Evolutionary conservation across 768 basidiomycete genomes (phyloP).

Genomic region (Tulasnella sp.): DNA sequence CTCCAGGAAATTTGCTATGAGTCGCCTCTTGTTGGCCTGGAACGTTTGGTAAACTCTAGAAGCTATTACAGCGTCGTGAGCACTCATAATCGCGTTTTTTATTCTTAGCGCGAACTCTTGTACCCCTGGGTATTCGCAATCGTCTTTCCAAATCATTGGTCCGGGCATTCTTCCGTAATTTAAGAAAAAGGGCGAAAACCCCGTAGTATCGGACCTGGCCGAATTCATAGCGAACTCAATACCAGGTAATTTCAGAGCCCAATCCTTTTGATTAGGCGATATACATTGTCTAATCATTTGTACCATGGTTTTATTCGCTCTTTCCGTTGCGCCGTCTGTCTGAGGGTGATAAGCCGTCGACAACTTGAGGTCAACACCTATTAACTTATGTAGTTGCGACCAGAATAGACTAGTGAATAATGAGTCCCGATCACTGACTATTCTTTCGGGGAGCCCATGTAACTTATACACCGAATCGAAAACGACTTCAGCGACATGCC

Average conservation of each 20-base stretch:
- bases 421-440: conserved; percentile 21
- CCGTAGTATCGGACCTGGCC: conserved; percentile 26
- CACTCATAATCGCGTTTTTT: conserved; percentile 20
- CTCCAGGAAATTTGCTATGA: conserved; percentile 16
- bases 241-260: conserved; percentile 22
- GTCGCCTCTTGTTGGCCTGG: conserved; percentile 20
- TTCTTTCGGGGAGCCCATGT: conserved; percentile 20
- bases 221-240: conserved; percentile 32
- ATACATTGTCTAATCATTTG: conserved; percentile 8
- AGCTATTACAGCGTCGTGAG: conserved; percentile 23
- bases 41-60: conserved; percentile 23
- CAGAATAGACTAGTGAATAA: conserved; percentile 21
- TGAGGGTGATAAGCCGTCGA: conserved; percentile 22
- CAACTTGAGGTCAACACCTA: conserved; percentile 16
- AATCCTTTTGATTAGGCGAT: conserved; percentile 21
- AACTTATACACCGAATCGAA: conserved; percentile 15
- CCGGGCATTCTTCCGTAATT: conserved; percentile 25
- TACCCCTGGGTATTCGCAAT: conserved; percentile 24
- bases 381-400: conserved; percentile 8
- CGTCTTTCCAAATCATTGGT: conserved; percentile 24
- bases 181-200: conserved; percentile 29
- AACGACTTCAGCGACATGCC: conserved; percentile 18
- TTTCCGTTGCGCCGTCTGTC: conserved; percentile 20
- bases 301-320: conserved; percentile 15
- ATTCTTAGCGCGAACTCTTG: conserved; percentile 20